Base-by-base conservation (phyloP, 1,139 yeast species). In the Magnusiomyces tetraspermus region DNA sequence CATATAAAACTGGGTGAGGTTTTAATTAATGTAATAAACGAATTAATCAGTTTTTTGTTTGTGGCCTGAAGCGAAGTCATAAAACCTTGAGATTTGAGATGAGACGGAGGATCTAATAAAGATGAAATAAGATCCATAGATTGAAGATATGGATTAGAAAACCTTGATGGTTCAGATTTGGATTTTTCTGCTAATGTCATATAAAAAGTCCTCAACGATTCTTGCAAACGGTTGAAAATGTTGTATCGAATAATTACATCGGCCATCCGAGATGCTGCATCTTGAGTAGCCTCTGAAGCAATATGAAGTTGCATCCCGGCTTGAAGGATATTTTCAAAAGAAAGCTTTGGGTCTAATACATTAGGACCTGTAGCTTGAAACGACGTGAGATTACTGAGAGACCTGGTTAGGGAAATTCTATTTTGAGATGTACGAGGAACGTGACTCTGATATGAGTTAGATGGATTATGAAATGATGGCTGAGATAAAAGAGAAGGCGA, bases 1-100 rank as follows among this genome's bases (percentile, higher is more conserved):
- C 68, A 65, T 11, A 68, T 58, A 47, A 68, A 68, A 17, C 65
- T 65, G 0, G 72, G 72, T 1, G 71, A 65, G 1, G 71, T 62
- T 46, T 68, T 63, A 24, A 68, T 58, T 36, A 68, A 55, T 4
- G 69, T 63, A 47, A 68, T 51, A 53, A 68, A 68, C 6, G 70
- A 65, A 55, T 60, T 64, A 43, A 68, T 55, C 17, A 66, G 56
- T 47, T 62, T 63, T 6, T 67, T 58, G 48, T 61, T 64, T 15
- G 63, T 63, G 19, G 58, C 56, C 50, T 51, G 55, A 38, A 58
- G 57, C 48, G 46, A 47, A 23, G 60, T 49, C 51, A 59, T 55
- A 51, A 59, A 64, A 28, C 57, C 55, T 8, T 59, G 41, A 10
- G 15, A 24, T 19, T 57, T 51, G 48, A 53, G 52, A 43, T 50